Percentiles rank a stretch among this genome's conserved stretches.
These are phyloP conservation scores for Diaporthe ilicicola DNA, from an alignment of 2,329 filamentous ascomycete genomes.

Conservation along the genomic window DNA sequence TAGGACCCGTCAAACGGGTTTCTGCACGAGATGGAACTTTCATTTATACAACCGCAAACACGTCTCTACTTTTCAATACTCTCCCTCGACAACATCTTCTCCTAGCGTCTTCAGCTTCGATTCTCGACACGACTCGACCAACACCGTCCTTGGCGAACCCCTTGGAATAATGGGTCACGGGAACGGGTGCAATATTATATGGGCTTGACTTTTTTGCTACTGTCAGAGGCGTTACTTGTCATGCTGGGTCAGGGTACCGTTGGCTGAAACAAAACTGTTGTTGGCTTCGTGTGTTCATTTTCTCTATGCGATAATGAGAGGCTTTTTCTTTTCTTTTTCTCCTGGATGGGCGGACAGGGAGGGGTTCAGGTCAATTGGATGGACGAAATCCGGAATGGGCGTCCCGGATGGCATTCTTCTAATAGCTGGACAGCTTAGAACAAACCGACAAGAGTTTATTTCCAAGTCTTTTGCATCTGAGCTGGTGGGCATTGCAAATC, in stretches of 20 bases:
- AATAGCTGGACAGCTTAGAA: conserved; percentile 22
- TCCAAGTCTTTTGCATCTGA: background rate
- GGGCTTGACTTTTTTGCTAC: conserved; percentile 18
- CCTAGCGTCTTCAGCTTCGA: conserved; percentile 26
- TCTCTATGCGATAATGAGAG: conserved; percentile 29
- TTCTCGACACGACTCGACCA: conserved; percentile 28
- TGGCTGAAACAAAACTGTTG: conserved; percentile 31
- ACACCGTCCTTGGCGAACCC: background rate
- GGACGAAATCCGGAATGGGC: conserved; percentile 20
- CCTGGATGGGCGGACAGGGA: background rate
- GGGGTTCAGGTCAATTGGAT: conserved; percentile 7
- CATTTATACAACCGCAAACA: conserved; percentile 15
- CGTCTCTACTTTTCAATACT: conserved; percentile 23
- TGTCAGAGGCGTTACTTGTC: conserved; percentile 28
- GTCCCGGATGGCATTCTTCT: conserved; percentile 12
- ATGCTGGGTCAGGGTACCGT: conserved; percentile 14
- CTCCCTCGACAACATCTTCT: conserved; percentile 22
- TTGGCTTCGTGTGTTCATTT: conserved; percentile 15
- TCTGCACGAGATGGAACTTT: conserved; percentile 1
- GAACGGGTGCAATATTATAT: conserved; percentile 27
- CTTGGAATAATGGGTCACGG: conserved; percentile 21
- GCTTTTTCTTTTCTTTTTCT: background rate
- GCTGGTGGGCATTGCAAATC: background rate
- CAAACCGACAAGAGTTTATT: conserved; percentile 6
- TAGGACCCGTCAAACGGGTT: conserved; percentile 14